Base-by-base conservation (phyloP, 2,329 filamentous ascomycete genomes). In the Fusarium sarcochroum region DNA sequence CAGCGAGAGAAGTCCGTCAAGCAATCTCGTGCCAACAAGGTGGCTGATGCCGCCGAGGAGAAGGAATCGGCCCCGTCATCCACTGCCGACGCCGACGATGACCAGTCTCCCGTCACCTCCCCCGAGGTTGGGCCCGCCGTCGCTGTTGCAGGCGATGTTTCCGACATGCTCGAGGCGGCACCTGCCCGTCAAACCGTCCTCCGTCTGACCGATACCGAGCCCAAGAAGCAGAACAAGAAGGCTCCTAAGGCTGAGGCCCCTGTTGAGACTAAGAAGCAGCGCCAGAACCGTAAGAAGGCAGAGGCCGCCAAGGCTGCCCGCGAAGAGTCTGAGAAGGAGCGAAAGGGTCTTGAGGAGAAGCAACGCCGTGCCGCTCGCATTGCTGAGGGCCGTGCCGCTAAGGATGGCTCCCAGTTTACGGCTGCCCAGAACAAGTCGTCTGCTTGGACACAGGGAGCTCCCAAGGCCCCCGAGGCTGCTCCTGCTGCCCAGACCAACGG, bases 231-330 rank as follows among this genome's bases (percentile, higher is more conserved):
- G 66, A 90, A 90, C 80, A 82, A 85, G 67, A 89, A 89, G 81
- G 84, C 87, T 73, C 81, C 84, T 70, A 88, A 90, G 82, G 82
- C 85, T 40, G 84, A 87, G 68, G 89, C 93, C 78, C 86, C 87
- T 48, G 87, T 86, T 18, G 92, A 97, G 84, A 92, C 91, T 20
- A 98, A 98, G 91, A 98, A 98, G 85, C 93, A 97, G 83, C 90
- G 94, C 63, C 94, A 98, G 84, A 96, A 97, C 83, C 89, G 91
- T 71, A 89, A 91, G 83, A 98, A 97, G 89, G 90, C 88, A 37
- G 94, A 97, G 81, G 91, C 89, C 59, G 89, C 90, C 75, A 96
- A 93, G 85, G 84, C 85, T 30, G 85, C 88, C 58, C 89, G 92
- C 30, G 91, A 94, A 76, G 91, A 92, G 73, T 89, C 91, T 1